A percentile compares a stretch with the other conserved stretches of the same genome.
Conservation (phyloP, 2,329 filamentous ascomycete genomes). For the Aspergillus aculeatus region DNA sequence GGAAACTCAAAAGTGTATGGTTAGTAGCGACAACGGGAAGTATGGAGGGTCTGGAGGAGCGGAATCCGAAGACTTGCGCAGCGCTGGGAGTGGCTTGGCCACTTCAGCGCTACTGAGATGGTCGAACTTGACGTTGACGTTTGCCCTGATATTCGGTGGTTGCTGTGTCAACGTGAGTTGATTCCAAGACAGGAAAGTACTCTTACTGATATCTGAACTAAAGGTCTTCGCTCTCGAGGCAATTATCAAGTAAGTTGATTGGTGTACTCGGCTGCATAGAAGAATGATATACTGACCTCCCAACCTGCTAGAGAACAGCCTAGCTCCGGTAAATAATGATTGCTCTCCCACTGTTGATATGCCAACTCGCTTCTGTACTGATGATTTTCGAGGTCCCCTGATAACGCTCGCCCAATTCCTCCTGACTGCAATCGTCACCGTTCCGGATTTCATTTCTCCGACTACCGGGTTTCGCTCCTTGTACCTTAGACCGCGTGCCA, state of each 20-base stretch:
- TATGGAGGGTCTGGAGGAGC: background rate
- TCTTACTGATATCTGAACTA: constrained; percentile 21
- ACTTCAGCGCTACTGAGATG: constrained; percentile 54
- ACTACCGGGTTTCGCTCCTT: constrained; percentile 61
- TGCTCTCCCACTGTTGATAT: background rate
- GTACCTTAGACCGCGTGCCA: constrained; percentile 72
- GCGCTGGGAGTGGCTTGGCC: constrained; percentile 29
- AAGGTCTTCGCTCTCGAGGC: constrained; percentile 95
- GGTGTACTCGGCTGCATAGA: background rate
- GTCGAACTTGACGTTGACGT: constrained; percentile 66
- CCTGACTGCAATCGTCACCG: constrained; percentile 76
- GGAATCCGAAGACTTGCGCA: constrained; percentile 5
- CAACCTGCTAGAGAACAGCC: constrained; percentile 66
- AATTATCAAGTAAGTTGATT: constrained; percentile 75
- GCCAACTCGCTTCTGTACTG: constrained; percentile 1
- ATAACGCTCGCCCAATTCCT: constrained; percentile 87
- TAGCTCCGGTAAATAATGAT: constrained; percentile 64
- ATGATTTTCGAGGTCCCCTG: constrained; percentile 62
- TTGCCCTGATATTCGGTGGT: constrained; percentile 87
- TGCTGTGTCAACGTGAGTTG: constrained; percentile 83
- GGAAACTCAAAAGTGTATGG: background rate
- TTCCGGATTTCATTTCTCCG: constrained; percentile 70
- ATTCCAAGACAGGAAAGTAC: constrained; percentile 6
- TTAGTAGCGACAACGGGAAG: background rate
- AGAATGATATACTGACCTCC: constrained; percentile 11